Evolutionary conservation across 768 basidiomycete genomes (phyloP), one percentile per base, ranked within the genome.

Genomic region (Floccularia luteovirens): DNA sequence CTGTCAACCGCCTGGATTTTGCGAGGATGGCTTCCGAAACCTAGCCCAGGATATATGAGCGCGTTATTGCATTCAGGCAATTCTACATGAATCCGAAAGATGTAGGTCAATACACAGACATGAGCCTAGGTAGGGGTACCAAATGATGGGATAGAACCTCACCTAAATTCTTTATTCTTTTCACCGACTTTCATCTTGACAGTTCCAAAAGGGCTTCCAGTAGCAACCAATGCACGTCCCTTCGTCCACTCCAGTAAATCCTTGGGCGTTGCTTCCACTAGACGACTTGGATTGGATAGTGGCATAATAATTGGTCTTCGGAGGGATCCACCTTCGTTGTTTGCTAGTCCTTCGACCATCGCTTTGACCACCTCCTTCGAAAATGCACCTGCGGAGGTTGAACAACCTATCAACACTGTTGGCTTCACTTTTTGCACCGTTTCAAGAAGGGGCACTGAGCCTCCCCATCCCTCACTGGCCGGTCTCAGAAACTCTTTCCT

Each of bases 351-450:
- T 17, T 49, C 39, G 21, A 74, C 69, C 87, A 92, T 82, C 20
- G 72, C 70, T 53, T 67, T 65, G 24, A 88, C 63, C 28, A 89
- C 65, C 42, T 83, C 78, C 60, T 87, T 74, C 3, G 72, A 81
- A 60, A 94, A 94, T 22, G 80, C 84, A 3, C 85, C 82, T 14
- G 75, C 69, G 36, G 75, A 69, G 1, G 90, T 91, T 42, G 86
- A 90, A 43, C 82, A 85, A 22, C 90, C 90, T 46, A 94, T 86
- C 33, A 94, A 57, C 8, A 90, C 74, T 1, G 90, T 94, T 17
- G 90, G 89, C 50, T 77, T 77, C 8, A 85, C 72, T 44, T 68
- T 66, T 59, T 75, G 74, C 43, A 91, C 74, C 2, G 85, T 81
- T 21, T 89, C 80, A 40, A 84, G 56, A 38, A 93, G 63, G 16